Evolutionary conservation across 805 yeast species (phyloP), one percentile per base, ranked within the genome.

Genomic region (Saccharomycopsis sp.): DNA sequence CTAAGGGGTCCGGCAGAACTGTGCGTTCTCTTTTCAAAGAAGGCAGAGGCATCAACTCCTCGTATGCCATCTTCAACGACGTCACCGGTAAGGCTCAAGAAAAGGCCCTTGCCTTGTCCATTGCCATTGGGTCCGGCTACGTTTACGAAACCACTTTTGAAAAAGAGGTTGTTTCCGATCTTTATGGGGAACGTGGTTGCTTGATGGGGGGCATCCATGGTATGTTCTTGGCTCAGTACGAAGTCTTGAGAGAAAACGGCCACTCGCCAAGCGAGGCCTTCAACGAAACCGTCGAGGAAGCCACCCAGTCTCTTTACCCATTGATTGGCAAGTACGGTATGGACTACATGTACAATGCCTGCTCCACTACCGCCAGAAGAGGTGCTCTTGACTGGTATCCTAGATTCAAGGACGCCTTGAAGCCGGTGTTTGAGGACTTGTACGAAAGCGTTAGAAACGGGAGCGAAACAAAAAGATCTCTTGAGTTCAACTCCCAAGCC

Each of bases 381-480:
- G 98, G 98, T 78, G 98, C 98, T 64, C 78, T 92, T 60, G 98
- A 92, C 76, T 92, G 98, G 98, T 89, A 92, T 77, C 97, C 97
- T 69, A 73, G 82, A 69, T 92, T 92, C 87, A 88, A 88, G 79
- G 89, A 85, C 57, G 96, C 96, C 62, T 77, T 92, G 71, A 92
- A 92, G 77, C 97, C 98, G 61, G 96, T 92, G 48, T 92, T 92
- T 78, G 77, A 83, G 69, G 94, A 92, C 63, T 77, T 92, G 61
- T 92, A 92, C 77, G 86, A 80, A 65, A 78, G 94, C 49, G 95
- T 87, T 59, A 83, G 78, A 77, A 84, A 84, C 69, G 98, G 98
- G 67, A 65, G 86, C 56, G 98, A 92, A 79, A 92, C 98, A 65
- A 71, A 89, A 76, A 83, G 98, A 73, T 89, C 98, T 49, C 77